Percentiles rank a stretch among this genome's conserved stretches.
These are phyloP conservation scores for Euphorbia schlechtendalii DNA, from an alignment of 441 rosid species.

Conservation along the genomic window DNA sequence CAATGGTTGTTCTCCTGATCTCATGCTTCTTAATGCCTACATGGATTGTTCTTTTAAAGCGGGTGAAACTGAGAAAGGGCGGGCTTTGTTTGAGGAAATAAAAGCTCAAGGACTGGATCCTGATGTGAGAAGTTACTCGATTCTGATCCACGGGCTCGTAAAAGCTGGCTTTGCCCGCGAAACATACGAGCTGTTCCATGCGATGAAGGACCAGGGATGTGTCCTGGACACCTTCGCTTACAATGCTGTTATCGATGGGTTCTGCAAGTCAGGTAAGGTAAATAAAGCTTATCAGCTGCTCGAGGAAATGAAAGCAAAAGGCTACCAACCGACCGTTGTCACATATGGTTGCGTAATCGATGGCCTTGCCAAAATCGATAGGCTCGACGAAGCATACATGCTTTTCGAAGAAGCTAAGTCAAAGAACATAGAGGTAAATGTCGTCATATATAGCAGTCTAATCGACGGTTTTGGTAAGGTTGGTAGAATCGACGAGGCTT, in stretches of 20 bases:
- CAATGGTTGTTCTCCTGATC: conserved; percentile 64
- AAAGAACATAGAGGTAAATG: conserved; percentile 58
- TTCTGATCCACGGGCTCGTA: conserved; percentile 67
- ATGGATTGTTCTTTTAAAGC: conserved; percentile 94
- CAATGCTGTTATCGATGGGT: conserved; percentile 80
- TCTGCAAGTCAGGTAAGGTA: conserved; percentile 89
- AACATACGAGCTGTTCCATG: conserved; percentile 66
- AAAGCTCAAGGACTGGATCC: conserved; percentile 58
- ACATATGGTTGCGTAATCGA: conserved; percentile 87
- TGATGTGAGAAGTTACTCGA: conserved; percentile 73
- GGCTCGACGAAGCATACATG: conserved; percentile 97
- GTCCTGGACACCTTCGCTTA: conserved; percentile 75
- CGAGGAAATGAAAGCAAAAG: conserved; percentile 85
- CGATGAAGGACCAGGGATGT: conserved; percentile 93
- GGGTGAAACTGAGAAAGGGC: conserved; percentile 81
- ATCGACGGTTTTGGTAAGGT: conserved; percentile 95
- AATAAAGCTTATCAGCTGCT: conserved; percentile 82
- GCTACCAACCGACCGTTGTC: conserved; percentile 71
- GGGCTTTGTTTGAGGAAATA: conserved; percentile 75
- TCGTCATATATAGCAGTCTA: conserved; percentile 75
- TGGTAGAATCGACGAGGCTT: conserved; percentile 92
- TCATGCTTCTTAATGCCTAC: conserved; percentile 71
- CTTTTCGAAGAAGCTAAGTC: conserved; percentile 93
- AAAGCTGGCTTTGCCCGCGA: conserved; percentile 84
- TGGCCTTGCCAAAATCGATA: conserved; percentile 81